Evolutionary conservation across 163 green algal genomes (phyloP), one percentile per base, ranked within the genome.

Genomic region (Volvox carteri): DNA sequence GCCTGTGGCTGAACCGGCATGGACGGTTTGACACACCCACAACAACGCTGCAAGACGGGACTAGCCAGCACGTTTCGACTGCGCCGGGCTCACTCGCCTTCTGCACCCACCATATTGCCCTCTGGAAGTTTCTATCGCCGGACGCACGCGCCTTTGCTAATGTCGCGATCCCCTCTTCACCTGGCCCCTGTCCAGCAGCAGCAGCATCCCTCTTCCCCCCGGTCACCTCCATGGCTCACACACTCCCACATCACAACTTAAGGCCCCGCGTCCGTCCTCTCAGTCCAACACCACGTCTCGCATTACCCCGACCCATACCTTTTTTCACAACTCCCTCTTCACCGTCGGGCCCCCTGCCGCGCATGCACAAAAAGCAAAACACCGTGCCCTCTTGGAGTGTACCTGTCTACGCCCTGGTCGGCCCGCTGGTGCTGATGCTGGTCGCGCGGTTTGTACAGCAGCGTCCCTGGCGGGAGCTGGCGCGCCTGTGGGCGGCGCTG

Each of bases 301-400:
- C 21, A n/a, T 56, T 28, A 80, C 41, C 72, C 41, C 21, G 12
- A 33, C 4, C 41, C 14, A 75, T 30, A 75, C 70, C 39, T 23
- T 11, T 19, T 7, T 14, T 42, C 18, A 39, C 7, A 14, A 35
- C 70, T 1, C 14, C 39, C 70, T 12, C 65, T 23, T 23, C 30
- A 33, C 56, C 56, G 19, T 23, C 56, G 9, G 5, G 19, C 56
- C 14, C 62, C 7, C 6, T 4, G 6, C n/a, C n/a, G 30, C n/a
- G 30, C n/a, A 42, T n/a, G 52, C 30, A 46, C 30, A 44, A 30
- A 12, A 70, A 88, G 35, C 65, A 65, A 30, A 92, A 94, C 89
- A 84, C 78, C 0, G 91, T 94, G 33, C 91, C 91, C 9, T 78
- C 86, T 19, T 92, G 89, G 89, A 68, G 76, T 19, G 89, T 94